phyloP scores from a whole-genome alignment of 2,329 filamentous ascomycete species.

The Talaromyces marneffei region DNA sequence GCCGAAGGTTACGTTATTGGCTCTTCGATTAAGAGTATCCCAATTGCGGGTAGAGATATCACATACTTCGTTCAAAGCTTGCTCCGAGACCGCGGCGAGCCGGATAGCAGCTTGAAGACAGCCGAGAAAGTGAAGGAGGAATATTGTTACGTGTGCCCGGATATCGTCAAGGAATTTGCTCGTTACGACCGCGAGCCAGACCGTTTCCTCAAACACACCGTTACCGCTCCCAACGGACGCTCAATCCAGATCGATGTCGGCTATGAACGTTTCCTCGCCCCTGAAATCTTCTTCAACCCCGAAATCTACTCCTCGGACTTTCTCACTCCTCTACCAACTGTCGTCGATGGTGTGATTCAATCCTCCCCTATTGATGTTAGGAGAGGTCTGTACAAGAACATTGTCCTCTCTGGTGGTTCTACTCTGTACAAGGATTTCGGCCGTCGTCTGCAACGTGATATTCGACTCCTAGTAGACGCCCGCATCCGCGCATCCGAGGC shows the following conservation, averaged over 20 bases:
- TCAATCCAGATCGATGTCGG: conserved; percentile 85
- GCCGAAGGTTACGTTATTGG: conserved; percentile 98
- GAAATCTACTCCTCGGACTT: conserved; percentile 99
- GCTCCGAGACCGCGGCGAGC: conserved; percentile 89
- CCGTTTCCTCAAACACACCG: conserved; percentile 83
- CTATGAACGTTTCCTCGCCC: conserved; percentile 95
- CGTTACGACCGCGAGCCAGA: conserved; percentile 90
- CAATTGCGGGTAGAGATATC: conserved; percentile 94
- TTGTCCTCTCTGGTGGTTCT: conserved; percentile 92
- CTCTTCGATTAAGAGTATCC: conserved; percentile 98
- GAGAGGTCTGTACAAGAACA: conserved; percentile 98
- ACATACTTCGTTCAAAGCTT: conserved; percentile 98
- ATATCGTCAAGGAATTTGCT: conserved; percentile 97
- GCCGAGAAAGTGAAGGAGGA: conserved; percentile 98
- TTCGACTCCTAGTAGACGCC: conserved; percentile 89
- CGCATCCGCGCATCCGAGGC: conserved; percentile 89
- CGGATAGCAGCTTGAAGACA: conserved; percentile 94
- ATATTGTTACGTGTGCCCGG: conserved; percentile 96
- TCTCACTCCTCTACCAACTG: conserved; percentile 84
- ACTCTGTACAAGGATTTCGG: conserved; percentile 99
- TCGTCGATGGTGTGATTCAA: conserved; percentile 96
- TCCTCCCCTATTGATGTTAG: conserved; percentile 96
- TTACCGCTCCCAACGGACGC: conserved; percentile 78
- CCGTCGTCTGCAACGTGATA: conserved; percentile 89
- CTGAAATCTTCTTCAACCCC: conserved; percentile 99